A percentile compares a stretch with the other conserved stretches of the same genome.
These are phyloP conservation scores for Hymenoscyphus infarciens DNA, from an alignment of 2,329 filamentous ascomycete species.

Conservation along the genomic window DNA sequence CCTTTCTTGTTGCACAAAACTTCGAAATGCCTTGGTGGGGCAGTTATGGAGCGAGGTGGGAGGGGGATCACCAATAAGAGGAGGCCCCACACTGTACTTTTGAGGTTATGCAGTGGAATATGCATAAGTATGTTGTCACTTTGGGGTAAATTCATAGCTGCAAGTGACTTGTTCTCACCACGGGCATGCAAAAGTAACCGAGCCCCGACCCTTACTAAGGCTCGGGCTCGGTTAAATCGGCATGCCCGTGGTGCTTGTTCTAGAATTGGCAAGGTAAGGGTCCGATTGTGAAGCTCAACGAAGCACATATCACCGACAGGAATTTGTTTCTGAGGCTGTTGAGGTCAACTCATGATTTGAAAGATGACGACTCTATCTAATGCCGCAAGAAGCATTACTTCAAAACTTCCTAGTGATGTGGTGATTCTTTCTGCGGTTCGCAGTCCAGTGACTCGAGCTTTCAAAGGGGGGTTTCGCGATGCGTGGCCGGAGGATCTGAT, in stretches of 20 bases:
- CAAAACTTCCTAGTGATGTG: slow-evolving; percentile 59
- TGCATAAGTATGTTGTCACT: not conserved
- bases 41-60: not conserved
- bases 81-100: not conserved
- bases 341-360: not conserved
- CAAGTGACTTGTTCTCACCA: not conserved
- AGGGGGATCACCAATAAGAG: not conserved
- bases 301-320: not conserved
- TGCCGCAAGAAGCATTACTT: slow-evolving; percentile 14
- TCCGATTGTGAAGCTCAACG: not conserved
- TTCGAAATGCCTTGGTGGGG: not conserved
- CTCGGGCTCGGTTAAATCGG: no score
- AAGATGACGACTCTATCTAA: slow-evolving; percentile 18
- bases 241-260: no score
- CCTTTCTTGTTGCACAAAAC: not conserved
- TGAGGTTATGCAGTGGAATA: not conserved
- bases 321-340: not conserved
- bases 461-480: slow-evolving; percentile 64
- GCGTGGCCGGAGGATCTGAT: slow-evolving; percentile 66
- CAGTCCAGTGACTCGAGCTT: slow-evolving; percentile 61
- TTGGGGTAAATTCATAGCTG: not conserved
- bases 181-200: no score
- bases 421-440: slow-evolving; percentile 65
- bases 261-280: not conserved
- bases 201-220: no score